A percentile compares a stretch with the other conserved stretches of the same genome.
phyloP scores from a whole-genome alignment of 2,329 filamentous ascomycete genomes.

The Neoascochyta sp. region DNA sequence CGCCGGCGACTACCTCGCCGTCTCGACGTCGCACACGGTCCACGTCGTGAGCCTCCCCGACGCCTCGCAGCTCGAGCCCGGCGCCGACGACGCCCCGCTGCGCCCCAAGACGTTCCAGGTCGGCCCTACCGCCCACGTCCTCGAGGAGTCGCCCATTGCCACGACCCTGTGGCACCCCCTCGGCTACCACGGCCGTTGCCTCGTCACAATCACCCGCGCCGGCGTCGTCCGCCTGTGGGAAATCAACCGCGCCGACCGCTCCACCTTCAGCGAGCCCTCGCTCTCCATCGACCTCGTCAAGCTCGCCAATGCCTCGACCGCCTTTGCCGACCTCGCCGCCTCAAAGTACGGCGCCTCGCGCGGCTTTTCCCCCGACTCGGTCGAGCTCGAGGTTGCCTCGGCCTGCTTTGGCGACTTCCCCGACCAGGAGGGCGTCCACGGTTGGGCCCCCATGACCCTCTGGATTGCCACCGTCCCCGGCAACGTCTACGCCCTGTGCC shows the following conservation, averaged over 20 bases:
- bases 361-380: slow-evolving; percentile 80
- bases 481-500: slow-evolving; percentile 89
- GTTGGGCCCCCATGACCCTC: slow-evolving; percentile 92
- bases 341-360: slow-evolving; percentile 70
- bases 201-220: slow-evolving; percentile 86
- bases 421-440: slow-evolving; percentile 53
- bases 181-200: slow-evolving; percentile 72
- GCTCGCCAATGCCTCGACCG: slow-evolving; percentile 75
- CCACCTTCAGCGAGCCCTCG: slow-evolving; percentile 80
- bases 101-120: slow-evolving; percentile 84
- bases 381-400: slow-evolving; percentile 91
- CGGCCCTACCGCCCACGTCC: slow-evolving; percentile 88
- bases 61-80: slow-evolving; percentile 66
- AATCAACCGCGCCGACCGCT: slow-evolving; percentile 74
- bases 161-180: slow-evolving; percentile 91
- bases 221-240: slow-evolving; percentile 90
- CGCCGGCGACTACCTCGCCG: slow-evolving; percentile 73
- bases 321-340: slow-evolving; percentile 79
- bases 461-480: slow-evolving; percentile 96
- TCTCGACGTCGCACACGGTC: slow-evolving; percentile 81
- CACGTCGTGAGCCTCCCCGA: slow-evolving; percentile 86
- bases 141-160: slow-evolving; percentile 74
- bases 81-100: slow-evolving; percentile 67
- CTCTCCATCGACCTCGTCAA: slow-evolving; percentile 86
- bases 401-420: slow-evolving; percentile 79